Percentiles rank a stretch among this genome's conserved stretches.
Evolutionary conservation across 2,329 filamentous ascomycete genomes (phyloP).

Genomic region (Amylocarpus encephaloides): DNA sequence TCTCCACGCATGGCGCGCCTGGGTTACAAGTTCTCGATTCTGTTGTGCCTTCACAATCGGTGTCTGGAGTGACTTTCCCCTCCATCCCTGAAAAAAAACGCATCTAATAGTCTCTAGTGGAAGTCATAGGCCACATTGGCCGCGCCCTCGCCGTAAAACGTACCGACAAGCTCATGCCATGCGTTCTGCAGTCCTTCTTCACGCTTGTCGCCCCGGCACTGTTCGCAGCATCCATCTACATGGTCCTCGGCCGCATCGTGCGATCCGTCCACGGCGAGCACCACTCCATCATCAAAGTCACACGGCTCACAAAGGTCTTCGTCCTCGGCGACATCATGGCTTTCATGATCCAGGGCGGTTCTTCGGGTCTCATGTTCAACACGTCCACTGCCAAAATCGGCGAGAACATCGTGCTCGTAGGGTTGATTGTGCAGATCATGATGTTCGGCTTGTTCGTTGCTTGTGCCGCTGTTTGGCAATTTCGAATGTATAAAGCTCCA

Average conservation of each 20-base stretch:
- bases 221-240: conserved; percentile 32
- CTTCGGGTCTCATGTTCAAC: conserved; percentile 29
- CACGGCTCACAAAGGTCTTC: conserved; percentile 33
- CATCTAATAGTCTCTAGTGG: conserved; percentile 27
- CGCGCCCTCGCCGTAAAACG: conserved; percentile 22
- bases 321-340: conserved; percentile 43
- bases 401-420: conserved; percentile 46
- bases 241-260: conserved; percentile 22
- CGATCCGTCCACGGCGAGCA: conserved; percentile 27
- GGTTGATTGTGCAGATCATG: conserved; percentile 50
- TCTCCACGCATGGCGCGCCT: conserved; percentile 27
- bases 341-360: conserved; percentile 42
- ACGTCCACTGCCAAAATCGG: conserved; percentile 30
- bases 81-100: not conserved
- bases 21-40: conserved; percentile 25
- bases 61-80: conserved; percentile 31
- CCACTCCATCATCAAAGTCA: conserved; percentile 33
- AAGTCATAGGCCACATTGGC: conserved; percentile 33
- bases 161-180: conserved; percentile 24
- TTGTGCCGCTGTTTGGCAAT: conserved; percentile 33
- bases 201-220: conserved; percentile 34
- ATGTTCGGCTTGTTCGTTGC: conserved; percentile 50
- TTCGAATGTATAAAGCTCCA: not conserved
- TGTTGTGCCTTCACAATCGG: conserved; percentile 33
- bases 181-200: conserved; percentile 31